A percentile compares a stretch with the other conserved stretches of the same genome.
Evolutionary conservation across 495 filamentous ascomycete species (phyloP).

Genomic region (Chaetomium cochliodes): DNA sequence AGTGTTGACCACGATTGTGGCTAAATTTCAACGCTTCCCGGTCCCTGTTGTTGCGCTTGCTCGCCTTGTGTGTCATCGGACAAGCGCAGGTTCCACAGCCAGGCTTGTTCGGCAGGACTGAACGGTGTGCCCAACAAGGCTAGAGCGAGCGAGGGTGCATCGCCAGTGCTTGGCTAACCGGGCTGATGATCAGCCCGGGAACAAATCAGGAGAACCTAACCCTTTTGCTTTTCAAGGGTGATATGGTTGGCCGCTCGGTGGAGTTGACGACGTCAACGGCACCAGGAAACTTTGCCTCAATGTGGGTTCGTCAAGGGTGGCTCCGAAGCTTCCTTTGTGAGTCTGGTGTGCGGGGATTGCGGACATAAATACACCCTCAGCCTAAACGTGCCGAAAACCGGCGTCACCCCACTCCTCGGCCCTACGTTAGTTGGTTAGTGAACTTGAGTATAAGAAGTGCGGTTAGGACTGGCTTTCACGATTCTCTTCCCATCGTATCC

Average conservation of each 20-base stretch:
- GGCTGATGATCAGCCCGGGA: too few relatives aligned
- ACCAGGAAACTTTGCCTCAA: too few relatives aligned
- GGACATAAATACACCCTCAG: not conserved
- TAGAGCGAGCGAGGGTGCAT: not conserved
- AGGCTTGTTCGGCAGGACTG: too few relatives aligned
- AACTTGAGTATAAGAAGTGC: too few relatives aligned
- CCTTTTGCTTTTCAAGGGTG: not conserved
- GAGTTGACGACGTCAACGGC: slow-evolving; percentile 16
- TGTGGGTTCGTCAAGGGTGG: not conserved
- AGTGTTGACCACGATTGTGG: too few relatives aligned
- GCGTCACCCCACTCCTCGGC: too few relatives aligned
- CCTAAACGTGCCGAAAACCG: not conserved
- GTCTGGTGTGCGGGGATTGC: slow-evolving; percentile 1
- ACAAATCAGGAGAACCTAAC: slow-evolving; percentile 1
- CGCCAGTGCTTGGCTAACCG: not conserved
- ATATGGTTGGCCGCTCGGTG: not conserved
- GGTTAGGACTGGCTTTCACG: too few relatives aligned
- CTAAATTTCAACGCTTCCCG: not conserved
- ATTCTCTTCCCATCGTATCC: not conserved
- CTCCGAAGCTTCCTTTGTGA: slow-evolving; percentile 4
- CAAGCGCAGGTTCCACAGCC: not conserved
- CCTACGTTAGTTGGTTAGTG: too few relatives aligned
- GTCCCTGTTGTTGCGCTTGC: not conserved
- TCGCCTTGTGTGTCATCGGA: slow-evolving; percentile 8
- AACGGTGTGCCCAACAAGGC: slow-evolving; percentile 10